phyloP scores from a whole-genome alignment of 2,329 filamentous ascomycete genomes.

The Curvularia eragrostidis region DNA sequence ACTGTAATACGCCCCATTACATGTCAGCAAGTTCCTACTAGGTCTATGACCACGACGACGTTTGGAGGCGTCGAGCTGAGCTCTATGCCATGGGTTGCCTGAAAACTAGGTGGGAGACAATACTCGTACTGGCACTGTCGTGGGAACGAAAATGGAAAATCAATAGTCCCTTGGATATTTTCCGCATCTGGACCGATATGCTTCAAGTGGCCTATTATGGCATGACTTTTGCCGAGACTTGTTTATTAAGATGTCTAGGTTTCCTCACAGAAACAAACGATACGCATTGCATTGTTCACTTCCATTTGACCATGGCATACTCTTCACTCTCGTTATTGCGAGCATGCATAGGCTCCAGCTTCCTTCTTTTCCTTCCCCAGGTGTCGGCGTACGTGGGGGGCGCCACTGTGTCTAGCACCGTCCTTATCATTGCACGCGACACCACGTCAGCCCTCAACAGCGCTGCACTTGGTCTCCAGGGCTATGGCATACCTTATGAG shows the following conservation, averaged over 20 bases:
- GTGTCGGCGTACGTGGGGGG: slow-evolving; percentile 32
- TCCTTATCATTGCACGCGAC: slow-evolving; percentile 65
- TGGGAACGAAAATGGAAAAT: slow-evolving; percentile 32
- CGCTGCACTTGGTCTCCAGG: slow-evolving; percentile 63
- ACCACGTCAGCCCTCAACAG: slow-evolving; percentile 56
- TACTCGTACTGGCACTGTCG: neutral
- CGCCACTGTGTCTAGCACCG: slow-evolving; percentile 52
- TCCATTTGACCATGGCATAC: slow-evolving; percentile 33
- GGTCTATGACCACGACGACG: slow-evolving; percentile 28
- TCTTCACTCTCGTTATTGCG: slow-evolving; percentile 34
- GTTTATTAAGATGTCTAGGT: slow-evolving; percentile 40
- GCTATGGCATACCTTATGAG: slow-evolving; percentile 67
- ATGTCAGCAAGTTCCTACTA: slow-evolving; percentile 22
- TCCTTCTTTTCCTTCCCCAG: slow-evolving; percentile 27
- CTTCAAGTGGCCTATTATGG: slow-evolving; percentile 34
- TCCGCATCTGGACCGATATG: slow-evolving; percentile 35
- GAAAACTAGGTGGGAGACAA: slow-evolving; percentile 14
- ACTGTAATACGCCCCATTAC: slow-evolving; percentile 19
- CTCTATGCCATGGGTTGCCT: slow-evolving; percentile 30
- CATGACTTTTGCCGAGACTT: slow-evolving; percentile 39
- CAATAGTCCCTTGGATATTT: slow-evolving; percentile 40
- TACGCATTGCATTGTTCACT: slow-evolving; percentile 25
- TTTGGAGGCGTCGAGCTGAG: slow-evolving; percentile 10
- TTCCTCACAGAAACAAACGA: slow-evolving; percentile 34
- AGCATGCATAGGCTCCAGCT: slow-evolving; percentile 32